Evolutionary conservation across 768 basidiomycete species (phyloP).

Genomic region (Tylopilus subfusipes): DNA sequence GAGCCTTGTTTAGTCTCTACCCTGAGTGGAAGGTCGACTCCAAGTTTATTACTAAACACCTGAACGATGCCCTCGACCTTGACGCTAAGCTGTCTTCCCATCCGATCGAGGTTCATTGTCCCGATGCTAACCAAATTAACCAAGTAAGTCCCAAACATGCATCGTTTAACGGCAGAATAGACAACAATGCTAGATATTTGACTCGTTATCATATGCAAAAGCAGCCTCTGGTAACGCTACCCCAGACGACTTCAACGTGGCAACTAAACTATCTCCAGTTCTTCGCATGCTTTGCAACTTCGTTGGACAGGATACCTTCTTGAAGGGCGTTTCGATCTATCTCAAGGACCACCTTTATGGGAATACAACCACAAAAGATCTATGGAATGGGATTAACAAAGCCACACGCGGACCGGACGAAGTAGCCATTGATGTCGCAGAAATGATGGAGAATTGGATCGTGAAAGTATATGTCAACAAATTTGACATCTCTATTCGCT

Average conservation of each 20-base stretch:
- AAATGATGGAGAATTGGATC: constrained; percentile 91
- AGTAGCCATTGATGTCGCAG: constrained; percentile 56
- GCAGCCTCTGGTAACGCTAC: constrained; percentile 60
- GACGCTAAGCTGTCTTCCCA: constrained; percentile 88
- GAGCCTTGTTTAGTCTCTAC: constrained; percentile 48
- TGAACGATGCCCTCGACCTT: constrained; percentile 72
- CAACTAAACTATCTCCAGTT: constrained; percentile 41
- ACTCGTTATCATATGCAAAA: constrained; percentile 82
- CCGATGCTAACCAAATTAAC: constrained; percentile 81
- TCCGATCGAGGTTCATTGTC: constrained; percentile 88
- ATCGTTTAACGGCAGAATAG: neutral
- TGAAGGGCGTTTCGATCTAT: constrained; percentile 87
- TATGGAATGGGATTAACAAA: constrained; percentile 81
- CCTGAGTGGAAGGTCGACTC: constrained; percentile 86
- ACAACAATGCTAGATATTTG: constrained; percentile 64
- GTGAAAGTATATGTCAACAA: constrained; percentile 49
- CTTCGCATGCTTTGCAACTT: constrained; percentile 89
- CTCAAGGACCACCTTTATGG: constrained; percentile 84
- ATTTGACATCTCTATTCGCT: neutral
- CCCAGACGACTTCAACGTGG: neutral
- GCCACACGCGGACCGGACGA: constrained; percentile 49
- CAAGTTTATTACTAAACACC: constrained; percentile 74
- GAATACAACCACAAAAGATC: constrained; percentile 80
- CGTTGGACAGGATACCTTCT: constrained; percentile 85
- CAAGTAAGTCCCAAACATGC: constrained; percentile 40